Base-by-base conservation (phyloP, 768 basidiomycete genomes). In the Mycena crocata region DNA sequence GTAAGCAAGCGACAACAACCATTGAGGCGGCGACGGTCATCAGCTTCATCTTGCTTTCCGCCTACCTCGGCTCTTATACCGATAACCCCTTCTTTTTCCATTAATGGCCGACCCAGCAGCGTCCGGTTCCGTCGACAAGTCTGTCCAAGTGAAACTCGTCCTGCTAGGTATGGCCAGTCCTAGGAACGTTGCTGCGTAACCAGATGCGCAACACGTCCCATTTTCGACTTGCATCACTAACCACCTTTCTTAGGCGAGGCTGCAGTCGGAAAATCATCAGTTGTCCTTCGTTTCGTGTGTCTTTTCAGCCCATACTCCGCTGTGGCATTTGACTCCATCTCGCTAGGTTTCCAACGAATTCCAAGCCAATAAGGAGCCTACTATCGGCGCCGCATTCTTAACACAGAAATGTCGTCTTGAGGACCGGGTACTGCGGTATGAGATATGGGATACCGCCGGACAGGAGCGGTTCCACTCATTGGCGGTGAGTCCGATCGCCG, bases 241-340 rank as follows among this genome's bases (percentile, higher is more conserved):
- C 58, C 19, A 26, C n/a, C 23, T 34, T 30, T 35, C 67, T 46
- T 72, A 98, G 96, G 97, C 72, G 97, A 99, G 84, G 96, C 97
- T 66, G 97, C 97, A 58, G 97, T 99, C 48, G 97, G 97, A 67
- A 99, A 99, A 86, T 98, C 96, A 13, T 98, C 95, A n/a, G 90
- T 99, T 58, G 97, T 99, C 49, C 87, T 98, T 65, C 91, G 97
- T 79, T 99, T 99, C 79, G 96, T 98, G 78, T 72, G 93, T 83
- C 28, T 55, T 55, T 35, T 24, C 30, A 23, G 54, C 28, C 15
- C 37, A 31, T 35, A 42, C 31, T 42, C 57, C 49, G 55, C 64
- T 31, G 72, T 69, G 52, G 48, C 60, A 70, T 48, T 72, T 67
- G 31, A 71, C 23, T 6, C 67, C 49, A 57, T 51, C 30, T 61